phyloP scores from a whole-genome alignment of 2,329 filamentous ascomycete genomes.

The Talaromyces piceae region DNA sequence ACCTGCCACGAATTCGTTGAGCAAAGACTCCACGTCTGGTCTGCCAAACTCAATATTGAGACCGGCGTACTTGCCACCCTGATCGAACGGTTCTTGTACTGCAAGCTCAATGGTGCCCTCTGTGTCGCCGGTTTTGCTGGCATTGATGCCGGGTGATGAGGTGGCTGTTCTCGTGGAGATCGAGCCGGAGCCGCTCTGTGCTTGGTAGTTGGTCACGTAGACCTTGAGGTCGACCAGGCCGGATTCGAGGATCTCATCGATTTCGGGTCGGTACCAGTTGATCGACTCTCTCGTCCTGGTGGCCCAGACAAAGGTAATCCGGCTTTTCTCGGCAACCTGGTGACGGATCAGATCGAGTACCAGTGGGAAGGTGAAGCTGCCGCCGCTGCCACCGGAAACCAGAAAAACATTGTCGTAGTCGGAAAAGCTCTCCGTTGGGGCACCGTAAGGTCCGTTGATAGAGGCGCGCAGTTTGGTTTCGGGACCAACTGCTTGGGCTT shows the following conservation, averaged over 20 bases:
- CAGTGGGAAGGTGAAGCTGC: slow-evolving; percentile 14
- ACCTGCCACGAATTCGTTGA: neutral
- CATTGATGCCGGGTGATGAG: neutral
- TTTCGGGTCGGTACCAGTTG: neutral
- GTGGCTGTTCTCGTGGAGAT: neutral
- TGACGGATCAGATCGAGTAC: slow-evolving; percentile 11
- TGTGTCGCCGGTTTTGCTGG: neutral
- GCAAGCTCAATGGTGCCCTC: neutral
- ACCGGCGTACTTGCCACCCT: neutral
- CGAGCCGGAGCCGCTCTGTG: neutral
- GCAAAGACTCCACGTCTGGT: neutral
- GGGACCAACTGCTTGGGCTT: slow-evolving; percentile 9
- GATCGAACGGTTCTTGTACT: neutral
- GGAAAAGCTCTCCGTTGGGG: slow-evolving; percentile 12
- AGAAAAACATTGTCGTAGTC: slow-evolving; percentile 14
- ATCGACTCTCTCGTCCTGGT: slow-evolving; percentile 1
- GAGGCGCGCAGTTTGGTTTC: slow-evolving; percentile 12
- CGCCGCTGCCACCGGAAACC: slow-evolving; percentile 14
- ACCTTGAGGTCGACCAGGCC: neutral
- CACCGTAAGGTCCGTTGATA: slow-evolving; percentile 16
- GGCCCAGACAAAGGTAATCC: slow-evolving; percentile 6
- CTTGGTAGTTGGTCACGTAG: neutral
- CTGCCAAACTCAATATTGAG: neutral
- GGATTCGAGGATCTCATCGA: neutral
- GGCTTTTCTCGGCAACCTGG: neutral